Evolutionary conservation across 78 protist species (phyloP), one percentile per base, ranked within the genome.

Genomic region (Pigoraptor vietnamica): DNA sequence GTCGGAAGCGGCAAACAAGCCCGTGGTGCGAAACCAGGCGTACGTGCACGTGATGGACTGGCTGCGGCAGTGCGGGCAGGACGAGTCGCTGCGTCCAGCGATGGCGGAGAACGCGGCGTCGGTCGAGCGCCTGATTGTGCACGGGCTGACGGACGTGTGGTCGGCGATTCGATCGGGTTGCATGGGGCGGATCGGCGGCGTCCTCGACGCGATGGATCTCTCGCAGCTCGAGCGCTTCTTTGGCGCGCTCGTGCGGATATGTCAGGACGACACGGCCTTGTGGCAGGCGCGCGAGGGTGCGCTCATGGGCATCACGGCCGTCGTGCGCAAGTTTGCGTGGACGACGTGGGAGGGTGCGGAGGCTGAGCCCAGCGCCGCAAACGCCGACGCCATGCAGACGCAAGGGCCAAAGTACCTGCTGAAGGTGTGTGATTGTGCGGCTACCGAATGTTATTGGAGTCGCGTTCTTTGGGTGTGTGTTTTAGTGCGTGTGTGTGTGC

Each of bases 101-200:
- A 81, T 32, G 36, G 21, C 24, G 86, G 33, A 19, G 86, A 23
- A 32, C 14, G 86, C 39, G 19, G 79, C 25, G 19, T 10, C 1
- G 38, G 34, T 40, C 21, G 33, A 90, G 86, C 39, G 38, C 14
- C 35, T 91, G 39, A 19, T 91, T 2, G n/a, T 91, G 32, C 37
- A 23, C 24, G 55, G 93, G 0, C 34, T 91, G 35, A 91, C 93
- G 0, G 93, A 91, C 40, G 93, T 91, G 34, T 91, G 93, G 93
- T 91, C 93, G 0, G 93, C 93, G 35, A 91, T 91, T 19, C 55
- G 93, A 23, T 84, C 39, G 19, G 37, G 39, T 1, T 39, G 87
- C 40, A 37, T 37, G 32, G 24, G 14, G 9, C 90, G 89, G 2
- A 0, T 84, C 34, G 6, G 39, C 2, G 34, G 29, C 40, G 39